Base-by-base conservation (phyloP, 768 basidiomycete species). In the Suillus tomentosus region DNA sequence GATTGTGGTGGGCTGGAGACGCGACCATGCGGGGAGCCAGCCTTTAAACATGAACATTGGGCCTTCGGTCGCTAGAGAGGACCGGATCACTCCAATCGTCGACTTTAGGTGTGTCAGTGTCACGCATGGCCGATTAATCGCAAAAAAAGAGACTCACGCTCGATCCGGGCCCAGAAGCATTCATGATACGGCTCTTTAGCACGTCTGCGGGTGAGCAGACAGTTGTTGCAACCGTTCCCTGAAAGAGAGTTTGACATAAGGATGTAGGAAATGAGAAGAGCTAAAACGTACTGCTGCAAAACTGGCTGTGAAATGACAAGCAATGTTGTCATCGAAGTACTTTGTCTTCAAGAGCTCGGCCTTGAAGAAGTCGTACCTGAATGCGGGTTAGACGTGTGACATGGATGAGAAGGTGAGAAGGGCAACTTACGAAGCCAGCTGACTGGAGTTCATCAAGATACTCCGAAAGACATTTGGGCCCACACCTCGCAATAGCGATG, bases 41-140 rank as follows among this genome's bases (percentile, higher is more conserved):
- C 93, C 93, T 74, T 92, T 93, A 81, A 95, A 93, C 89, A 95
- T 91, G 83, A 94, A 95, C 85, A 89, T 90, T 3, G 91, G 74
- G 15, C 93, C 93, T 69, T 95, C 93, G 66, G 78, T 87, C 65
- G 83, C 81, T 65, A 95, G 78, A 22, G 91, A 90, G 13, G 80
- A 68, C 22, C 82, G 80, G 72, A 94, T 92, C 48, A 91, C 89
- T 7, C 76, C 82, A 34, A 94, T 66, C 0, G 92, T 91, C 1
- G 90, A 92, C 88, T 89, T 68, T 39, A 55, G 31, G 53, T 39
- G 34, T 31, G 17, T 37, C 22, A 58, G 57, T 19, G 37, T 58
- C 10, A 19, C 6, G 3, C 39, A 5, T 11, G 9, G 24, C 3
- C 24, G 3, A 31, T 58, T 13, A 67, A 37, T 43, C 8, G 24